phyloP scores from a whole-genome alignment of 2,329 filamentous ascomycete genomes.

The Nemania sp. region DNA sequence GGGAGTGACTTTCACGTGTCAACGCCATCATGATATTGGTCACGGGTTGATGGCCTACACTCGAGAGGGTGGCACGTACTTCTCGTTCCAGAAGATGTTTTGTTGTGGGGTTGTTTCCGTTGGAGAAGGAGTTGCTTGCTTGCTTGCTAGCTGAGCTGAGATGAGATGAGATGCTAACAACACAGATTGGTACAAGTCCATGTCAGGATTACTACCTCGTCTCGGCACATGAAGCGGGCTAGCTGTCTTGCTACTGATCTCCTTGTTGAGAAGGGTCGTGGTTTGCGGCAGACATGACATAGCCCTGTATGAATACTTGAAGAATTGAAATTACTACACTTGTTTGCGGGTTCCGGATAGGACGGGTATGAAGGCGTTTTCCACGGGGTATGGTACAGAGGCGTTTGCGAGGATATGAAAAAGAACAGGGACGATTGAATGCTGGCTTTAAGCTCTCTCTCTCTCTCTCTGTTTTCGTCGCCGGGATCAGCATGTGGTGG shows the following conservation, averaged over 20 bases:
- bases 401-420: not conserved
- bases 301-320: slow-evolving; percentile 25
- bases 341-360: not conserved
- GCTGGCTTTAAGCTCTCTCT: no score
- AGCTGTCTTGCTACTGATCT: not conserved
- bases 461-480: no score
- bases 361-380: slow-evolving; percentile 14
- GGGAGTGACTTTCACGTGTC: slow-evolving; percentile 10
- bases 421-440: no score
- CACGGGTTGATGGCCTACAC: not conserved
- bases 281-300: not conserved
- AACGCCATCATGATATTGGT: slow-evolving; percentile 5
- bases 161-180: not conserved
- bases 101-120: not conserved
- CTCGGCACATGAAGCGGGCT: no score
- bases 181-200: not conserved
- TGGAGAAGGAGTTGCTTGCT: not conserved
- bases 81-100: not conserved
- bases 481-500: no score
- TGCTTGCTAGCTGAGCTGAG: no score
- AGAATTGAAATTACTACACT: slow-evolving; percentile 8
- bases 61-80: not conserved
- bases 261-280: not conserved
- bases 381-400: not conserved
- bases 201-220: not conserved